Conservation (phyloP, 148 eudicot genomes). For the Cornus controversa region DNA sequence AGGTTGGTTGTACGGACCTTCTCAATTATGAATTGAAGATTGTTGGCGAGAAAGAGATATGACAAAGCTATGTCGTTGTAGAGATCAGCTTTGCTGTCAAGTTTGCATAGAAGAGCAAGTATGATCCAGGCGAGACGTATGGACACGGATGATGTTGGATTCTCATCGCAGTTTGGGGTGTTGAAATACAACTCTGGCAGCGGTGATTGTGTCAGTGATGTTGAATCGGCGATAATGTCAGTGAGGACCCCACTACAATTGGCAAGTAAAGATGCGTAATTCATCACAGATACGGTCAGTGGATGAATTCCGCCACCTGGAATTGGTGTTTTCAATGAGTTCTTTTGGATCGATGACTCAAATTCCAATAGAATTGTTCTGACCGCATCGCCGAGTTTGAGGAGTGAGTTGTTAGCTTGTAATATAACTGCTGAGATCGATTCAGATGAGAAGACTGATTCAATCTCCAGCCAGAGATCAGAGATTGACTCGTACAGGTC, state of each 20-base stretch:
- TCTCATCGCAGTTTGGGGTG: neutral
- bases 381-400: slow-evolving; percentile 16
- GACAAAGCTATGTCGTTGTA: slow-evolving; percentile 31
- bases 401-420: slow-evolving; percentile 30
- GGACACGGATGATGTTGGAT: neutral
- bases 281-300: slow-evolving; percentile 20
- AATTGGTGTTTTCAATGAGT: slow-evolving; percentile 14
- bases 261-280: slow-evolving; percentile 17
- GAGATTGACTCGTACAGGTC: slow-evolving; percentile 27
- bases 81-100: slow-evolving; percentile 25
- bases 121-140: slow-evolving; percentile 27
- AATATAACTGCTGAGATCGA: slow-evolving; percentile 19
- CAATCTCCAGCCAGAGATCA: slow-evolving; percentile 31
- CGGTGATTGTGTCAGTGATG: slow-evolving; percentile 2
- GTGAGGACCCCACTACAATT: slow-evolving; percentile 18
- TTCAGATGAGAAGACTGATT: slow-evolving; percentile 34
- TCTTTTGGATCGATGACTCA: slow-evolving; percentile 27
- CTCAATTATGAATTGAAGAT: slow-evolving; percentile 23
- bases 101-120: slow-evolving; percentile 36
- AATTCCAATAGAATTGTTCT: slow-evolving; percentile 19
- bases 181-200: slow-evolving; percentile 22
- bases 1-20: slow-evolving; percentile 19
- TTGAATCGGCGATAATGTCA: slow-evolving; percentile 13
- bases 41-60: slow-evolving; percentile 38
- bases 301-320: slow-evolving; percentile 37